A percentile compares a stretch with the other conserved stretches of the same genome.
These are phyloP conservation scores for Durotheca rogersii DNA, from an alignment of 495 filamentous ascomycete genomes.

Conservation along the genomic window DNA sequence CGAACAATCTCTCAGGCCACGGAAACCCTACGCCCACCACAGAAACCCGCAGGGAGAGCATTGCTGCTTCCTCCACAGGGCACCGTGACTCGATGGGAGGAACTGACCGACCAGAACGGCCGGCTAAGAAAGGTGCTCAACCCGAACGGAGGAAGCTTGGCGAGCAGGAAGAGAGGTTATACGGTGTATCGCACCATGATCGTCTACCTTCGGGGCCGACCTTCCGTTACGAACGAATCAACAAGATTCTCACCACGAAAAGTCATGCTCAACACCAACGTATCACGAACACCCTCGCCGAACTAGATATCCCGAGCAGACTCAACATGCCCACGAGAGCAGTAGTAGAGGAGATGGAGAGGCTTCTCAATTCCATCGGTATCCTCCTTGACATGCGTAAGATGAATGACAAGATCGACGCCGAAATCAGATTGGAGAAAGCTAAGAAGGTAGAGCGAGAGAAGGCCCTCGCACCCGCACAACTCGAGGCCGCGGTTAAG, in stretches of 20 bases:
- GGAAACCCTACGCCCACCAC: slow-evolving; percentile 39
- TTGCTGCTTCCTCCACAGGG: slow-evolving; percentile 40
- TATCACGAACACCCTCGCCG: slow-evolving; percentile 71
- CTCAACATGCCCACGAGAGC: slow-evolving; percentile 83
- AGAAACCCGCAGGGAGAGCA: slow-evolving; percentile 53
- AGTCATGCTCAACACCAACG: slow-evolving; percentile 77
- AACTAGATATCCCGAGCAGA: slow-evolving; percentile 75
- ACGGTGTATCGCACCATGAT: slow-evolving; percentile 84
- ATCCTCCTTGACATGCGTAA: slow-evolving; percentile 80
- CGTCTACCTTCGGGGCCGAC: slow-evolving; percentile 69
- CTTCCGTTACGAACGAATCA: slow-evolving; percentile 82
- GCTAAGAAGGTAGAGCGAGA: slow-evolving; percentile 64
- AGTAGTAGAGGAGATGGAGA: slow-evolving; percentile 79
- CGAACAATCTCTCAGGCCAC: slow-evolving; percentile 33
- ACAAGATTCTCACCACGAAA: slow-evolving; percentile 81
- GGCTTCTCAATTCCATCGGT: slow-evolving; percentile 71
- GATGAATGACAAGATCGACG: slow-evolving; percentile 78
- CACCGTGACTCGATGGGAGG: slow-evolving; percentile 55
- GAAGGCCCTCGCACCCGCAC: slow-evolving; percentile 31
- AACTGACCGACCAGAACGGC: slow-evolving; percentile 38
- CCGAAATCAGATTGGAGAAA: slow-evolving; percentile 73
- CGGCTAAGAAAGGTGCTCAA: slow-evolving; percentile 55
- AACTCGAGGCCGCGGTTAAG: slow-evolving; percentile 19
- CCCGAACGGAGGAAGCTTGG: slow-evolving; percentile 67
- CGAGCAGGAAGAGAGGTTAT: slow-evolving; percentile 70